Evolutionary conservation across 2,329 filamentous ascomycete genomes (phyloP).

Genomic region (Fusarium dlaminii): DNA sequence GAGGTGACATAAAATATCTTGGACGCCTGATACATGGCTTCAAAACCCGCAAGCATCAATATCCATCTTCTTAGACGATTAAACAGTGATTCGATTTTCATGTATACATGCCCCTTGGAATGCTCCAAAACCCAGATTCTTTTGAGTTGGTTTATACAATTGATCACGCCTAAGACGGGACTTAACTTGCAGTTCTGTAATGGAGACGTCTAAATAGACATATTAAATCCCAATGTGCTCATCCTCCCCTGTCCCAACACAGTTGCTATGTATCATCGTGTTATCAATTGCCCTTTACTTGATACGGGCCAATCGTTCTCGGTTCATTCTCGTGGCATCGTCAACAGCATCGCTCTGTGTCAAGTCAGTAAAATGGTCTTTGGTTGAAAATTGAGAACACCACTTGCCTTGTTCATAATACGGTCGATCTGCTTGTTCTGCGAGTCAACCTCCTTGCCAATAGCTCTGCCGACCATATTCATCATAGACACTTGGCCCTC

Average conservation of each 20-base stretch:
- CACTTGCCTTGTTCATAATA: conserved; percentile 78
- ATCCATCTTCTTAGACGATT: neutral
- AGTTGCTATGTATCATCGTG: conserved; percentile 7
- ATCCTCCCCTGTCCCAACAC: neutral
- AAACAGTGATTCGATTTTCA: neutral
- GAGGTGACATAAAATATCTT: neutral
- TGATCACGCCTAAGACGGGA: neutral
- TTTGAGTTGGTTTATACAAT: neutral
- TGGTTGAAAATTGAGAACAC: neutral
- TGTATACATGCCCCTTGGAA: neutral
- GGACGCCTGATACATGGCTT: neutral
- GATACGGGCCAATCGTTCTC: conserved; percentile 74
- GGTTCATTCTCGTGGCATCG: conserved; percentile 82
- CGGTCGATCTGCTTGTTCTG: conserved; percentile 81
- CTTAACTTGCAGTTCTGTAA: neutral
- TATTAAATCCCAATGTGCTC: conserved; percentile 11
- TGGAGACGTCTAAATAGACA: neutral
- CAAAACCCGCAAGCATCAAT: neutral
- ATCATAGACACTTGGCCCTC: conserved; percentile 75
- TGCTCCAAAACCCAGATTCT: neutral
- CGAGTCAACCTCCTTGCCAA: conserved; percentile 76
- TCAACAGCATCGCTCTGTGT: conserved; percentile 82
- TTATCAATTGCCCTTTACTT: conserved; percentile 41
- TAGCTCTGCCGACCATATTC: conserved; percentile 77
- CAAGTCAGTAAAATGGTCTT: conserved; percentile 41